Conservation (phyloP, 2,329 filamentous ascomycete species). For the Sarocladium oryzae region DNA sequence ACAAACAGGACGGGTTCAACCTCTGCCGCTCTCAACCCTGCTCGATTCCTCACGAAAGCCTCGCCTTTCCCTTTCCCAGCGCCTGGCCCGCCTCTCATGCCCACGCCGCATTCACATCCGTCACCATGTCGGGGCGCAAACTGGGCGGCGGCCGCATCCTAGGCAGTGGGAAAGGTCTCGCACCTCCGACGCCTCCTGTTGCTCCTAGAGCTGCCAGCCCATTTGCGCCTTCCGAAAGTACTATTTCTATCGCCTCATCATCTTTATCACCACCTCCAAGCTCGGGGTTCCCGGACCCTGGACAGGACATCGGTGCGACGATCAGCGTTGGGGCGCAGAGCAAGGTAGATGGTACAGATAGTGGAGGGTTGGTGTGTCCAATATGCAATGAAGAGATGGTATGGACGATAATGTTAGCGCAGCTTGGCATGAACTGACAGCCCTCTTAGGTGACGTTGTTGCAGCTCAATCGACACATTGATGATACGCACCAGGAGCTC, state of each 20-base stretch:
- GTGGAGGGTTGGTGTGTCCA: slow-evolving; percentile 77
- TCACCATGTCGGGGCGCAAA: slow-evolving; percentile 71
- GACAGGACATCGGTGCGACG: slow-evolving; percentile 74
- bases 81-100: slow-evolving; percentile 4
- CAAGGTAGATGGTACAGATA: slow-evolving; percentile 39
- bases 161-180: slow-evolving; percentile 77
- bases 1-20: too few relatives aligned
- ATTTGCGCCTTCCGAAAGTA: slow-evolving; percentile 59
- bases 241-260: slow-evolving; percentile 69
- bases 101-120: slow-evolving; percentile 5
- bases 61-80: not conserved
- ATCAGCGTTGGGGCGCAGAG: slow-evolving; percentile 60
- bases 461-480: slow-evolving; percentile 80
- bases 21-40: too few relatives aligned
- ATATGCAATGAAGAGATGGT: slow-evolving; percentile 99
- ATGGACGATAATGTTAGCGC: slow-evolving; percentile 18
- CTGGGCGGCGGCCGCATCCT: slow-evolving; percentile 88
- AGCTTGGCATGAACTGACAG: not conserved
- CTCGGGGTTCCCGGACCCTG: slow-evolving; percentile 60
- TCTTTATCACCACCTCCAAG: slow-evolving; percentile 55
- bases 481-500: slow-evolving; percentile 85
- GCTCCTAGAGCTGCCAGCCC: slow-evolving; percentile 43
- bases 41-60: too few relatives aligned
- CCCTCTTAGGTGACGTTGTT: slow-evolving; percentile 76
- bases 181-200: slow-evolving; percentile 46